A percentile compares a stretch with the other conserved stretches of the same genome.
phyloP scores from a whole-genome alignment of 768 basidiomycete genomes.

The Sutorius australiensis region DNA sequence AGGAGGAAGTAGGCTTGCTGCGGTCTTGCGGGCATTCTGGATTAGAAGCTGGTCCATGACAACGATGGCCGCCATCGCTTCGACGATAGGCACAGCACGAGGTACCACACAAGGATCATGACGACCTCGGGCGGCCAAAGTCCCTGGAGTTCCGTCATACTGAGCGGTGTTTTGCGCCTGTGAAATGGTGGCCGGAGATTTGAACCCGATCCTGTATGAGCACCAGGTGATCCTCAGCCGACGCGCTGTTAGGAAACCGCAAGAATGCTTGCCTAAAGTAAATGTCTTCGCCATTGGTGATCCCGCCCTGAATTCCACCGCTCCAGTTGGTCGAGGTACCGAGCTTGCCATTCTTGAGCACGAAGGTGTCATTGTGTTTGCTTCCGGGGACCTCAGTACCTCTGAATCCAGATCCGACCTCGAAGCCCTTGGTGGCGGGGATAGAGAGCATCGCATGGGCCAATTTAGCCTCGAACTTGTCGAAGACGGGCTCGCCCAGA shows the following conservation, averaged over 20 bases:
- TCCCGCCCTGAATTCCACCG: conserved; percentile 96
- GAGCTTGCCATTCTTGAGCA: conserved; percentile 64
- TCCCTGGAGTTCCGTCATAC: conserved; percentile 89
- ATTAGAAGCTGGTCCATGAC: conserved; percentile 91
- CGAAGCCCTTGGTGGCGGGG: conserved; percentile 97
- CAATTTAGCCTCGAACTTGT: conserved; percentile 95
- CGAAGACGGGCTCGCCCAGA: conserved; percentile 95
- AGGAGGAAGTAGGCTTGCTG: conserved; percentile 75
- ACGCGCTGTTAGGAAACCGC: not conserved
- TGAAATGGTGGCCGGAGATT: conserved; percentile 97
- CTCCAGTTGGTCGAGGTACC: conserved; percentile 93
- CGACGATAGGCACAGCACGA: conserved; percentile 95
- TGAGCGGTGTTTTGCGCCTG: conserved; percentile 86
- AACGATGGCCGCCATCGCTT: conserved; percentile 95
- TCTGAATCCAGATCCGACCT: conserved; percentile 94
- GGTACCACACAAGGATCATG: conserved; percentile 99
- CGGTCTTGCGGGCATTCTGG: conserved; percentile 78
- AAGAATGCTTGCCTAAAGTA: conserved; percentile 77
- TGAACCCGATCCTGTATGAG: conserved; percentile 79
- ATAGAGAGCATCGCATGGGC: conserved; percentile 99
- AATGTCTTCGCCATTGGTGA: conserved; percentile 94
- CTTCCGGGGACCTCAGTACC: conserved; percentile 93
- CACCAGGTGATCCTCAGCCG: conserved; percentile 9
- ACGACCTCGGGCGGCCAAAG: conserved; percentile 85
- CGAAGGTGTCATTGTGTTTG: conserved; percentile 90